These are phyloP conservation scores for Juglanconis sp. DNA, from an alignment of 2,329 filamentous ascomycete species.

Conservation along the genomic window DNA sequence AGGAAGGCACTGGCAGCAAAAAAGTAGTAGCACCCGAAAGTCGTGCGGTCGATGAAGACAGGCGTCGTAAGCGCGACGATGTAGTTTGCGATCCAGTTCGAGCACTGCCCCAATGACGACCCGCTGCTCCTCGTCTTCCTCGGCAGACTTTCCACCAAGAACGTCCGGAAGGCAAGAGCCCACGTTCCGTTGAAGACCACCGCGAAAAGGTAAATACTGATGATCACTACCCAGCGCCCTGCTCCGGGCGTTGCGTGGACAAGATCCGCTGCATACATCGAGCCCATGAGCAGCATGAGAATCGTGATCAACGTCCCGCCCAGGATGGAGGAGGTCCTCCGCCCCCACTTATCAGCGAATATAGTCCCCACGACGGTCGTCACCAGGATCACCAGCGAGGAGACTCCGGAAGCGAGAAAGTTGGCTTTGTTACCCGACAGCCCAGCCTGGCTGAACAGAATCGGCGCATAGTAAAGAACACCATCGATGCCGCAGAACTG, in stretches of 20 bases:
- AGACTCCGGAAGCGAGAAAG: constrained; percentile 58
- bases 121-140: constrained; percentile 51
- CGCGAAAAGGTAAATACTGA: constrained; percentile 48
- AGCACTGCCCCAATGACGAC: constrained; percentile 50
- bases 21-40: constrained; percentile 43
- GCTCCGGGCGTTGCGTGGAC: constrained; percentile 34
- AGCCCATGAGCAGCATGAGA: constrained; percentile 52
- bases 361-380: constrained; percentile 52
- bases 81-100: constrained; percentile 49
- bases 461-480: constrained; percentile 59
- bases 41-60: constrained; percentile 34
- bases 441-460: constrained; percentile 58
- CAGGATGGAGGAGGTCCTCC: constrained; percentile 49
- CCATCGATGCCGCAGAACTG: constrained; percentile 61
- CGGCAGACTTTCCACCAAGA: constrained; percentile 55
- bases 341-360: constrained; percentile 54
- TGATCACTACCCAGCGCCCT: constrained; percentile 48
- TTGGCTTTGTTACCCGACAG: constrained; percentile 48
- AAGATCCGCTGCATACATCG: constrained; percentile 43
- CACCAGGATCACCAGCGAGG: constrained; percentile 53
- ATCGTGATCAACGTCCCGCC: constrained; percentile 49
- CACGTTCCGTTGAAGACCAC: constrained; percentile 45
- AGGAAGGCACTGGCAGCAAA: constrained; percentile 39
- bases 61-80: constrained; percentile 44
- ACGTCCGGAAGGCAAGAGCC: constrained; percentile 52